A percentile compares a stretch with the other conserved stretches of the same genome.
These are phyloP conservation scores for Cylindrotheca fusiformis DNA, from an alignment of 108 stramenopile genomes.

Conservation along the genomic window DNA sequence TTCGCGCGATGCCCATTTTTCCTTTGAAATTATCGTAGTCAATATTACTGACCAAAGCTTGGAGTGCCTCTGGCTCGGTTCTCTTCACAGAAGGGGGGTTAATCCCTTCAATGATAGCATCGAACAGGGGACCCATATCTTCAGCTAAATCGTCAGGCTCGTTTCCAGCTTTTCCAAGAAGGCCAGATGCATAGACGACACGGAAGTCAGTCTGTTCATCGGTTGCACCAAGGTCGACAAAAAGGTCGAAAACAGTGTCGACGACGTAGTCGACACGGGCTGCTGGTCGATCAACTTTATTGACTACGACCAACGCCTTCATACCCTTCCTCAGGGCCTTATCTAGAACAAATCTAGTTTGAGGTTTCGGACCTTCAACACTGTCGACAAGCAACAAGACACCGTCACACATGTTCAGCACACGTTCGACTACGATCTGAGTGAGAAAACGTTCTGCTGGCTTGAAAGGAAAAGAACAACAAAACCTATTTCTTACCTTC, in stretches of 20 bases:
- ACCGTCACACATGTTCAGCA: conserved; percentile 98
- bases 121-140: conserved; percentile 93
- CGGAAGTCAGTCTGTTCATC: conserved; percentile 98
- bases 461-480: too few species aligned
- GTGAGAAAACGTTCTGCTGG: too few species aligned
- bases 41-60: conserved; percentile 93
- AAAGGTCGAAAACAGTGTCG: conserved; percentile 97
- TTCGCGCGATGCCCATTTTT: conserved; percentile 96
- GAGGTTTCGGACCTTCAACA: conserved; percentile 98
- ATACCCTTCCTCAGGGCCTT: conserved; percentile 94
- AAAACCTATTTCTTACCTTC: too few species aligned
- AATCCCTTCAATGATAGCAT: conserved; percentile 75
- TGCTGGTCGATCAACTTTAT: conserved; percentile 98
- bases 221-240: conserved; percentile 93
- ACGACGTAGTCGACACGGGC: conserved; percentile 97
- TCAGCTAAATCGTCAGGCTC: conserved; percentile 74
- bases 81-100: conserved; percentile 68
- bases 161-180: conserved; percentile 87
- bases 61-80: conserved; percentile 63
- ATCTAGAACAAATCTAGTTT: conserved; percentile 97
- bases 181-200: conserved; percentile 93
- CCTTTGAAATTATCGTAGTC: conserved; percentile 98
- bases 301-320: conserved; percentile 95
- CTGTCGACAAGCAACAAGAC: conserved; percentile 96
- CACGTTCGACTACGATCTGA: conserved; percentile 92